A percentile compares a stretch with the other conserved stretches of the same genome.
These are phyloP conservation scores for Trifolium subterraneum DNA, from an alignment of 306 rosid species.

Conservation along the genomic window DNA sequence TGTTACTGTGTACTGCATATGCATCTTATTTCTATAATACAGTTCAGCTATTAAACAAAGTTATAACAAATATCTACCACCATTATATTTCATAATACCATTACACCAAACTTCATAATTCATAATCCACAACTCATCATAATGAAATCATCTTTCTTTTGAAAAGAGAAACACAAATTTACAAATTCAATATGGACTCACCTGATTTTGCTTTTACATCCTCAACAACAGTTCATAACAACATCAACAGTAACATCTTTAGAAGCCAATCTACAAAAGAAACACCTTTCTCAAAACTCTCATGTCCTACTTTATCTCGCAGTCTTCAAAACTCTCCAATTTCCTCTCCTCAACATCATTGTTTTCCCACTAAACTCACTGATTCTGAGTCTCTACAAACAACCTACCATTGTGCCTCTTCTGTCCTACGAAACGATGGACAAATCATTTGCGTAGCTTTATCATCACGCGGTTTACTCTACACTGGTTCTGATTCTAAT, in stretches of 20 bases:
- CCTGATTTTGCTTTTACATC: constrained; percentile 61
- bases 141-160: neutral
- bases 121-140: neutral
- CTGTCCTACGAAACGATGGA: constrained; percentile 82
- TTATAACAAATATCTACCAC: constrained; percentile 46
- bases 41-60: constrained; percentile 26
- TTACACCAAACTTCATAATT: constrained; percentile 37
- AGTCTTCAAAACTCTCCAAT: constrained; percentile 49
- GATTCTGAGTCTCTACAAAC: constrained; percentile 50
- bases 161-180: neutral
- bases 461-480: constrained; percentile 67
- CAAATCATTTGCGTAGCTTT: constrained; percentile 72
- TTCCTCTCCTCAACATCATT: constrained; percentile 53
- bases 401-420: constrained; percentile 83
- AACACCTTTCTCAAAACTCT: constrained; percentile 53
- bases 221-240: constrained; percentile 21
- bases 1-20: neutral
- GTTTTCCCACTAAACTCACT: constrained; percentile 43
- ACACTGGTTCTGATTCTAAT: constrained; percentile 78
- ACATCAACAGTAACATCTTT: constrained; percentile 36
- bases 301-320: constrained; percentile 36
- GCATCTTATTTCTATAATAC: constrained; percentile 14
- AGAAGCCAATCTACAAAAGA: constrained; percentile 81
- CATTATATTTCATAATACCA: neutral
- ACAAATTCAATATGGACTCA: constrained; percentile 50